These are phyloP conservation scores for Apostasia ramifera DNA, from an alignment of 106 monocot species.

Conservation along the genomic window DNA sequence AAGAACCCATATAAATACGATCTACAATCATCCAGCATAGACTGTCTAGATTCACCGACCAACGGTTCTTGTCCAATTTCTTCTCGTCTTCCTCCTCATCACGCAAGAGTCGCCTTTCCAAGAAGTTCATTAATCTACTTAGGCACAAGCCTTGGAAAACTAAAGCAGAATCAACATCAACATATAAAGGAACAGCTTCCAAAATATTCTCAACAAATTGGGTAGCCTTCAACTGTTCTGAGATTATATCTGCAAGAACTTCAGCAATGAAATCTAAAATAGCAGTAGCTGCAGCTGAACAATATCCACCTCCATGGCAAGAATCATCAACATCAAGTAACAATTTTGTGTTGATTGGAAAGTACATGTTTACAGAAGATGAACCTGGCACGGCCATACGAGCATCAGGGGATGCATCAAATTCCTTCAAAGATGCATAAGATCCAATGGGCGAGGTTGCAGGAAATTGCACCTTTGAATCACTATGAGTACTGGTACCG, in stretches of 20 bases:
- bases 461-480: constrained; percentile 35
- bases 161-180: constrained; percentile 64
- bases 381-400: constrained; percentile 29
- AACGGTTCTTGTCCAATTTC: constrained; percentile 83
- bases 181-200: constrained; percentile 74
- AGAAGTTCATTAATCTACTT: constrained; percentile 89
- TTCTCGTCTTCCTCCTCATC: constrained; percentile 96
- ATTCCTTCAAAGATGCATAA: constrained; percentile 52
- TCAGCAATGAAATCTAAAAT: constrained; percentile 88
- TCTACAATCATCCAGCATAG: constrained; percentile 88
- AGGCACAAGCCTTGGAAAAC: constrained; percentile 95
- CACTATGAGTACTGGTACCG: constrained; percentile 34
- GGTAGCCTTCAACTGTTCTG: constrained; percentile 76
- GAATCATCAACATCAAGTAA: constrained; percentile 86
- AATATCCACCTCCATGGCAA: constrained; percentile 91
- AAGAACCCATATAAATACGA: constrained; percentile 93
- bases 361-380: constrained; percentile 32
- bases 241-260: constrained; percentile 85
- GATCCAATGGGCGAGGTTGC: constrained; percentile 57
- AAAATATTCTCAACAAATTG: constrained; percentile 72
- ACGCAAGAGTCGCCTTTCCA: constrained; percentile 78
- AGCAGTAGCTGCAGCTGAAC: constrained; percentile 87
- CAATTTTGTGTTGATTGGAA: constrained; percentile 62
- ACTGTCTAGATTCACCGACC: constrained; percentile 86
- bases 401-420: constrained; percentile 47